Evolutionary conservation across 139 green algal genomes (phyloP).

Genomic region (Eudorina sp.): DNA sequence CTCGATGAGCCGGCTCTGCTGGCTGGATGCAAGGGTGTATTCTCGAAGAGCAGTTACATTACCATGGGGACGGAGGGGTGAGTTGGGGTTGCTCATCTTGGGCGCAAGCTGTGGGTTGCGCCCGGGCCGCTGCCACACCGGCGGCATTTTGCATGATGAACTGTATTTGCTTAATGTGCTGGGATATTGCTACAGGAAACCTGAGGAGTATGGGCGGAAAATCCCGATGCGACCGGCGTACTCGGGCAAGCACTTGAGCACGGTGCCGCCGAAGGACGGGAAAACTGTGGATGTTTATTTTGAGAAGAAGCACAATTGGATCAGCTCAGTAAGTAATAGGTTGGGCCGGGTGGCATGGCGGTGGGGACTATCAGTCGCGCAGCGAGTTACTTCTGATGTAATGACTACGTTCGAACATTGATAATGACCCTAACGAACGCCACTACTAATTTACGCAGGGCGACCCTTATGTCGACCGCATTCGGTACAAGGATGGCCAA

Average conservation of each 20-base stretch:
- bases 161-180: too few relatives aligned
- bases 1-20: constrained; percentile 75
- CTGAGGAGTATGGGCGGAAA: constrained; percentile 72
- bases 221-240: constrained; percentile 59
- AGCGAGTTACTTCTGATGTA: too few relatives aligned
- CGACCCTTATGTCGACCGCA: constrained; percentile 76
- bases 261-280: constrained; percentile 64
- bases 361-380: too few relatives aligned
- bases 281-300: constrained; percentile 82
- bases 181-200: constrained; percentile 58
- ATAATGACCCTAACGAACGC: too few relatives aligned
- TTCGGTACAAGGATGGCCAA: constrained; percentile 75
- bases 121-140: background rate
- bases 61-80: constrained; percentile 71
- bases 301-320: constrained; percentile 82
- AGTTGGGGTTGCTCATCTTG: constrained; percentile 16
- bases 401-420: too few relatives aligned
- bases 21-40: constrained; percentile 76
- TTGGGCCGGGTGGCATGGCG: background rate
- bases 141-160: too few relatives aligned
- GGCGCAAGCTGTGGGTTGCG: background rate
- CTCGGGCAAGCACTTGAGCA: constrained; percentile 78
- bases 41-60: constrained; percentile 79
- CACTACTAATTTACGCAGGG: constrained; percentile 44
- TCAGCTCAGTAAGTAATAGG: constrained; percentile 56